A percentile compares a stretch with the other conserved stretches of the same genome.
Conservation (phyloP, 352 stramenopile genomes). For the Globisporangium echinulatum region DNA sequence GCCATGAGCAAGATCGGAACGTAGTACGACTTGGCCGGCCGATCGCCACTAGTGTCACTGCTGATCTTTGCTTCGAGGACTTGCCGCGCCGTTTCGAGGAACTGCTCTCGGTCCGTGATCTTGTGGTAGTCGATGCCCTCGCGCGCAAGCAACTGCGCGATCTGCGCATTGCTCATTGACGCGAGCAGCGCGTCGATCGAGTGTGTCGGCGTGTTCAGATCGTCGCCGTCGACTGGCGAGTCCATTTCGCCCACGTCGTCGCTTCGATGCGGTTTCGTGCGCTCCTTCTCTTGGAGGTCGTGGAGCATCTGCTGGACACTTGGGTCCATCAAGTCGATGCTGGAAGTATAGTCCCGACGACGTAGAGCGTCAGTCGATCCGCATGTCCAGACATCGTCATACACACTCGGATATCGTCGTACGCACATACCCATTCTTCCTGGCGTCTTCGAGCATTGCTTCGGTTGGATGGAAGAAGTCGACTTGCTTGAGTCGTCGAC, state of each 20-base stretch:
- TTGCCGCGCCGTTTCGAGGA: constrained; percentile 67
- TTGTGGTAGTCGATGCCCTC: constrained; percentile 78
- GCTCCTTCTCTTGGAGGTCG: constrained; percentile 71
- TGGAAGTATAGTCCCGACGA: constrained; percentile 9
- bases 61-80: constrained; percentile 57
- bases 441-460: constrained; percentile 75
- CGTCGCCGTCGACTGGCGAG: constrained; percentile 5
- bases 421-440: constrained; percentile 55
- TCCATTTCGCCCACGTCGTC: constrained; percentile 7
- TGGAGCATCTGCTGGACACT: constrained; percentile 77
- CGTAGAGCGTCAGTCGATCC: no score
- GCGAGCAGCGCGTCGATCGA: constrained; percentile 68
- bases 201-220: constrained; percentile 19
- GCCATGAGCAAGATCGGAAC: constrained; percentile 53
- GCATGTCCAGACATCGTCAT: no score
- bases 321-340: constrained; percentile 69
- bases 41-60: constrained; percentile 9
- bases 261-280: constrained; percentile 17
- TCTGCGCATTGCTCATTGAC: constrained; percentile 69
- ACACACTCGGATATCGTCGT: no score
- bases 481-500: constrained; percentile 45
- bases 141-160: constrained; percentile 43
- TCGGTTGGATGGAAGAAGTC: constrained; percentile 73
- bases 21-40: constrained; percentile 35
- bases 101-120: constrained; percentile 64